Base-by-base conservation (phyloP, 345 rosid species). In the Carallia brachiata region DNA sequence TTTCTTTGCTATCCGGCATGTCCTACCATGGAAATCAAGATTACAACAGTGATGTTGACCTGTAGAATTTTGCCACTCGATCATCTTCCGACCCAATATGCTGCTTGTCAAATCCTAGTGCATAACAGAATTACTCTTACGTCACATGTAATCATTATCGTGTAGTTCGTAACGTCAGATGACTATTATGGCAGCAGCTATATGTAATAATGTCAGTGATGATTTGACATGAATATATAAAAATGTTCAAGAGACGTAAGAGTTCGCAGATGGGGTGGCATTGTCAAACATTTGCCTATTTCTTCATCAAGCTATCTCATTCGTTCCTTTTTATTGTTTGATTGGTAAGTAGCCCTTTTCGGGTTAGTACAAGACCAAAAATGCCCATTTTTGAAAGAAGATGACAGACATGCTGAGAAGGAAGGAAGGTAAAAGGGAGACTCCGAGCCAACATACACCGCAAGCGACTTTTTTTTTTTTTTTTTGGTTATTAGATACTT, bases 11-110 rank as follows among this genome's bases (percentile, higher is more conserved):
- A 16, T 63, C 83, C 31, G 69, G 19, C 70, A 68, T 73, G 64
- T 44, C 66, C 37, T 79, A 74, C 78, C 78, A 75, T n/a, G 82
- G 75, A 67, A 28, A 73, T 48, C 77, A 82, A 16, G 88, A 82
- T 37, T 79, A 82, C 56, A 72, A 69, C 74, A 76, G 76, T 56
- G 88, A 80, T 55, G 80, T 82, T 13, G 88, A 85, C 54, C 80
- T 78, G 6, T 85, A 86, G 92, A 75, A 67, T 73, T 74, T 76
- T 74, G 50, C 84, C 68, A 65, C 30, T 36, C 54, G 81, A 52
- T 65, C 79, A 62, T 68, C 84, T 23, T 54, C 83, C 34, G 81
- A 77, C 75, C 78, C 81, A 4, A 61, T 81, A 27, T 78, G 74
- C 75, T 82, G 77, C 74, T 82, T 73, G 80, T 77, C 85, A 34